A percentile compares a stretch with the other conserved stretches of the same genome.
Conservation (phyloP, 164 flowering plant species). For the Vitis amurensis region DNA sequence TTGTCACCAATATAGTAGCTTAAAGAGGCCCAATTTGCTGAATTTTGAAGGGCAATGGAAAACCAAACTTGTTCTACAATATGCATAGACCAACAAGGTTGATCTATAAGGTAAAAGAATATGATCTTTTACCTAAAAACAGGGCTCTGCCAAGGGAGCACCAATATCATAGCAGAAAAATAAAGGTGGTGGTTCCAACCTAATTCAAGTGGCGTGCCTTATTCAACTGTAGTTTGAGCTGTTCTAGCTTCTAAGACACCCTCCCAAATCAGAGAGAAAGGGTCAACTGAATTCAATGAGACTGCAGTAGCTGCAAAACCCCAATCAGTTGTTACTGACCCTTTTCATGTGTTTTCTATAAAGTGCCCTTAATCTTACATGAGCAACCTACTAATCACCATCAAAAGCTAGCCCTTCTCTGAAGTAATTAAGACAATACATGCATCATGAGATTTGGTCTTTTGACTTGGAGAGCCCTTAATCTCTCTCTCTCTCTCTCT, state of each 20-base stretch:
- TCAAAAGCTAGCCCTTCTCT: neutral
- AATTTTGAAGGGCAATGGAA: neutral
- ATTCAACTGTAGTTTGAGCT: slow-evolving; percentile 17
- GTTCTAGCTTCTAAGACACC: slow-evolving; percentile 20
- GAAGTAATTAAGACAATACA: neutral
- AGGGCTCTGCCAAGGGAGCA: neutral
- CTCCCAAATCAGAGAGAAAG: neutral
- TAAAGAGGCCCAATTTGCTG: too few species aligned
- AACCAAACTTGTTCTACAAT: neutral
- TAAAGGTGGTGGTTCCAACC: slow-evolving; percentile 13
- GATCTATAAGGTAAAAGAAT: too few species aligned
- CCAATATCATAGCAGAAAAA: neutral
- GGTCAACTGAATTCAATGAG: slow-evolving; percentile 10
- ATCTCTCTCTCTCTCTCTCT: too few species aligned
- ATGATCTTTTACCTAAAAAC: too few species aligned
- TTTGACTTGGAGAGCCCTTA: neutral
- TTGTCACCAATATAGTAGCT: too few species aligned
- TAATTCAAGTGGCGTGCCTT: slow-evolving; percentile 24
- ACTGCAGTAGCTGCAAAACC: neutral
- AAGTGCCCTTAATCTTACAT: slow-evolving; percentile 14
- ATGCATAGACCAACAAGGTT: neutral
- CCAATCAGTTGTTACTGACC: neutral
- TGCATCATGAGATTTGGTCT: neutral
- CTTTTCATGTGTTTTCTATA: slow-evolving; percentile 3
- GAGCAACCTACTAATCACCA: slow-evolving; percentile 9